Percentiles rank a stretch among this genome's conserved stretches.
Conservation (phyloP, 1,284 basidiomycete species). For the Coniferiporia sulphurascens region DNA sequence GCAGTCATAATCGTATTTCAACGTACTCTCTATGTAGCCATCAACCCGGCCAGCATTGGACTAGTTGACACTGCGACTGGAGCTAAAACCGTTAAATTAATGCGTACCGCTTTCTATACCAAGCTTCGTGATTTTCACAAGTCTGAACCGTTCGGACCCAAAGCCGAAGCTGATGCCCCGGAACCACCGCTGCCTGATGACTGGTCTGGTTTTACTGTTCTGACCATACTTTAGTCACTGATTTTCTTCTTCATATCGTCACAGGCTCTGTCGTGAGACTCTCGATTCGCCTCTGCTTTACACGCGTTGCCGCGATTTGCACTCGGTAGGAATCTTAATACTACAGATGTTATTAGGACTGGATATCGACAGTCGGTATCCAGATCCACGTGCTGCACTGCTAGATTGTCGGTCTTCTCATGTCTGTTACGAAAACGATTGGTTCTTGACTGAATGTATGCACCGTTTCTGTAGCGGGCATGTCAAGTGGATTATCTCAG, state of each 20-base stretch:
- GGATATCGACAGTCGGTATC: slow-evolving; percentile 48
- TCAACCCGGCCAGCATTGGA: slow-evolving; percentile 53
- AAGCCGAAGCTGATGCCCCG: slow-evolving; percentile 34
- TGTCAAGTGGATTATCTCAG: slow-evolving; percentile 35
- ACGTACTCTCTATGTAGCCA: slow-evolving; percentile 33
- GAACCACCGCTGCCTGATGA: slow-evolving; percentile 48
- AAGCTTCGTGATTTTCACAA: slow-evolving; percentile 65
- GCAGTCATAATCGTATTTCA: slow-evolving; percentile 37
- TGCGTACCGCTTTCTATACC: slow-evolving; percentile 57
- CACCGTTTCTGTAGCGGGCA: background rate
- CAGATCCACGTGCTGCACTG: slow-evolving; percentile 31
- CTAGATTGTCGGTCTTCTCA: slow-evolving; percentile 22
- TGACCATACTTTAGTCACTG: background rate
- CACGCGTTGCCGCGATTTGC: slow-evolving; percentile 67
- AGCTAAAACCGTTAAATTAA: slow-evolving; percentile 61
- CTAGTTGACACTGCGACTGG: slow-evolving; percentile 46
- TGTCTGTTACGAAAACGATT: background rate
- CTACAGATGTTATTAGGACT: slow-evolving; percentile 74
- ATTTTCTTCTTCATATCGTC: background rate
- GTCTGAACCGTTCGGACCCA: slow-evolving; percentile 62
- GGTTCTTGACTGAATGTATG: background rate
- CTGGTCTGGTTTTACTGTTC: slow-evolving; percentile 41
- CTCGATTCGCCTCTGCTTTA: slow-evolving; percentile 67
- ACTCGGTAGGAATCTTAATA: slow-evolving; percentile 66
- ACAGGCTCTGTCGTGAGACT: slow-evolving; percentile 62